phyloP scores from a whole-genome alignment of 2,329 filamentous ascomycete species.

The Paraphoma sp. region DNA sequence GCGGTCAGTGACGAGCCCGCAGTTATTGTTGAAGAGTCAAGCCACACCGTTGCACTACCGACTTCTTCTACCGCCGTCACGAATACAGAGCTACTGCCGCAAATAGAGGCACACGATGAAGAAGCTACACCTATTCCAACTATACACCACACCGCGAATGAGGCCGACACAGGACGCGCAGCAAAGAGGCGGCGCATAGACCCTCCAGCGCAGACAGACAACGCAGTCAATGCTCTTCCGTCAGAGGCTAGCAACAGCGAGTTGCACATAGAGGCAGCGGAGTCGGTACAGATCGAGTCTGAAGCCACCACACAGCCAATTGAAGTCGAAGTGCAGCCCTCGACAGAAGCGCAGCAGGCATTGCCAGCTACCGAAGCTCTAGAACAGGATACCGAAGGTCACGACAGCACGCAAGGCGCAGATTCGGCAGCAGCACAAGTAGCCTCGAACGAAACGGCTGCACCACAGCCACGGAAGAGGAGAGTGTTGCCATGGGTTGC shows the following conservation, averaged over 20 bases:
- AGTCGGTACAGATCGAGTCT: too few relatives aligned
- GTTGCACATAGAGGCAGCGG: too few relatives aligned
- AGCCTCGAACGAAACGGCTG: constrained; percentile 1
- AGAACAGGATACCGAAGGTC: neutral
- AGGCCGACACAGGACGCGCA: constrained; percentile 16
- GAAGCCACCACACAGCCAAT: neutral
- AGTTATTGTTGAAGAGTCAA: neutral
- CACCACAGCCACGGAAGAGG: constrained; percentile 12
- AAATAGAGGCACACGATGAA: neutral
- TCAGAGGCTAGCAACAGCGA: neutral
- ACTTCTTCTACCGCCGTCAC: neutral
- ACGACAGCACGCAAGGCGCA: too few relatives aligned
- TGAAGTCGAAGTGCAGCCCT: neutral
- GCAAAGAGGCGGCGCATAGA: constrained; percentile 31
- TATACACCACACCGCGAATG: constrained; percentile 10
- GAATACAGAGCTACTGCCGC: neutral
- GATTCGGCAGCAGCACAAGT: neutral
- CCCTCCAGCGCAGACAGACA: constrained; percentile 4
- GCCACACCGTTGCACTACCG: neutral
- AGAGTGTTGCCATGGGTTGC: constrained; percentile 33
- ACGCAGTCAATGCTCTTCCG: neutral
- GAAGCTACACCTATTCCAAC: neutral
- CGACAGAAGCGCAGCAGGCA: neutral
- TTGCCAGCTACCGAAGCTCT: neutral
- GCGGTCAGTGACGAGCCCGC: neutral